Evolutionary conservation across 2,329 filamentous ascomycete species (phyloP), one percentile per base, ranked within the genome.

Genomic region (Hymenoscyphus fructigenus): DNA sequence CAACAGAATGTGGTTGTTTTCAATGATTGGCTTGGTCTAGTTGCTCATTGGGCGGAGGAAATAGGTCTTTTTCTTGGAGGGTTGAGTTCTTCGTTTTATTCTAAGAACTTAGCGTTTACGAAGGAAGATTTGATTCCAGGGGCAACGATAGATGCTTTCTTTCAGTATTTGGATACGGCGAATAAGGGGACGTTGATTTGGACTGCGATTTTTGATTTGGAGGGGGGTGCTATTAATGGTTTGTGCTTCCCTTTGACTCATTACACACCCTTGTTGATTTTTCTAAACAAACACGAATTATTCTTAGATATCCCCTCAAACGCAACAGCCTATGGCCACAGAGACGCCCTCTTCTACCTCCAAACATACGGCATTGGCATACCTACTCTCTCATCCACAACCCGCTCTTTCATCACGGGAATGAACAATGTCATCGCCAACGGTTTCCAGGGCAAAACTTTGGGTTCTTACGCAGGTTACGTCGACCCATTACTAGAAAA

Each of bases 301-400:
- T 23, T 2, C 9, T 5, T 10, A 50, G 47, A 89, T 64, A 77
- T 84, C 0, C 76, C 85, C 0, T 73, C 75, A 66, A 79, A 87
- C 68, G 82, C 82, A 10, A 88, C 87, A 0, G 83, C 86, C 7
- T 90, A 88, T 71, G 81, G 83, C 0, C 87, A 90, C 70, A 83
- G 88, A 57, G 84, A 90, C 77, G 85, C 85, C 67, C 70, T 88
- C 50, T 83, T 89, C 76, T 88, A 87, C 77, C 83, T 87, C 72
- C 85, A 90, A 71, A 84, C 83, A 0, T 89, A 89, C 71, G 84
- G 80, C 9, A 71, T 89, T 56, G 84, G 82, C 20, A 69, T 85
- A 0, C 76, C 79, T 0, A 75, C 75, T 1, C 71, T 88, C 15
- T 79, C 77, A 1, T 67, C 77, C n/a, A 77, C 75, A 14, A 85